Percentiles rank a stretch among this genome's conserved stretches.
These are phyloP conservation scores for Leccinellum luteum DNA, from an alignment of 768 basidiomycete genomes.

Conservation along the genomic window DNA sequence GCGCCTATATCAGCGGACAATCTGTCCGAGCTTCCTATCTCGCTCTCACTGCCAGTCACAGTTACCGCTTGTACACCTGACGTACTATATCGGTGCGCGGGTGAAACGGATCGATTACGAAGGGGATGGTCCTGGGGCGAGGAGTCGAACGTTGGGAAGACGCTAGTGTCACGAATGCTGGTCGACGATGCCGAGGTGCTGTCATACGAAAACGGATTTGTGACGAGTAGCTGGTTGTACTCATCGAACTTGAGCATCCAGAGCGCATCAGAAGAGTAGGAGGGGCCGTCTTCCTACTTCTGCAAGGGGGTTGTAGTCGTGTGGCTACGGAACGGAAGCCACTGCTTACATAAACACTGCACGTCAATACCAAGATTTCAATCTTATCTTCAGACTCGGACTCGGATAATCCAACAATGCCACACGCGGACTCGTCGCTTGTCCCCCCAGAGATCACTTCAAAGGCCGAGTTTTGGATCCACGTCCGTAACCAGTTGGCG, in stretches of 20 bases:
- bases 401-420: conserved; percentile 42
- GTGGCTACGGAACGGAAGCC: no score
- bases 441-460: conserved; percentile 68
- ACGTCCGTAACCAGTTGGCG: conserved; percentile 64
- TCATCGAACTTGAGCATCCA: conserved; percentile 30
- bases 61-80: background rate
- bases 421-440: conserved; percentile 77
- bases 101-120: conserved; percentile 9
- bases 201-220: conserved; percentile 13
- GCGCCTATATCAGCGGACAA: background rate
- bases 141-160: background rate
- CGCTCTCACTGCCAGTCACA: background rate
- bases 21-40: background rate
- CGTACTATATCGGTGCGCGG: background rate
- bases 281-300: conserved; percentile 1
- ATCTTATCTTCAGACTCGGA: no score
- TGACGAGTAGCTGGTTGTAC: conserved; percentile 23
- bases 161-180: background rate
- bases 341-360: conserved; percentile 14
- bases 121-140: conserved; percentile 18
- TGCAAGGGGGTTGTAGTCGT: background rate
- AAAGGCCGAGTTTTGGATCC: conserved; percentile 78
- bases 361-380: no score
- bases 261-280: conserved; percentile 17
- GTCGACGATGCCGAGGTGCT: background rate